Base-by-base conservation (phyloP, 257 asterid species). In the Voacanga thouarsii region DNA sequence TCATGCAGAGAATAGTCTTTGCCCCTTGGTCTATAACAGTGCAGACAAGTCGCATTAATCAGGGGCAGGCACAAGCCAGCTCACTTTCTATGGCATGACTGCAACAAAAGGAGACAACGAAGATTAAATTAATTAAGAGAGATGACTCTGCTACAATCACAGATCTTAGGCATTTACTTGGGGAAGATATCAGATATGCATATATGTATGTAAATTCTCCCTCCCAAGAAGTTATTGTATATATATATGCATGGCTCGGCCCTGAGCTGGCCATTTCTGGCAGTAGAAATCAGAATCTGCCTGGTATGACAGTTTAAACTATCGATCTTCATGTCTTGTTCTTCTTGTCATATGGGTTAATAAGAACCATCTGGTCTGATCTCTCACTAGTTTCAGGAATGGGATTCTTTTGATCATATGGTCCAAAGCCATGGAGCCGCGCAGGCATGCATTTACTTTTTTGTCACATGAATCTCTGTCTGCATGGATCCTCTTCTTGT, bases 21-120 rank as follows among this genome's bases (percentile, higher is more conserved):
- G 64, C 79, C 49, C 71, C 56, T 64, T 75, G 81, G 83, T 75
- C 80, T 78, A 71, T 63, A 55, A 55, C 56, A 64, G 72, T 64
- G 64, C 77, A 84, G 85, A 81, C 83, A 79, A 81, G 73, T 71
- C 53, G 67, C 81, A 81, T 84, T 84, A 81, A 79, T 75, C 78
- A 74, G 76, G 60, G 69, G 78, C 77, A 81, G 83, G 59, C 77
- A 82, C 39, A 44, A 77, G 78, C 85, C 88, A 82, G 81, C 88
- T 82, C 83, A 79, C 45, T 84, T 75, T 55, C 78, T 60, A 80
- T 79, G 82, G 80, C 78, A 72, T 33, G 79, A 72, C 23, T 72
- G 78, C 80, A 65, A 76, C 71, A 60, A 57, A 12, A 64, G 81
- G 78, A 74, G 84, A 84, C 85, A 82, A 19, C 60, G 30, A 53